Percentiles rank a stretch among this genome's conserved stretches.
Conservation (phyloP, 805 yeast genomes). For the Kuraishia ogatae region DNA sequence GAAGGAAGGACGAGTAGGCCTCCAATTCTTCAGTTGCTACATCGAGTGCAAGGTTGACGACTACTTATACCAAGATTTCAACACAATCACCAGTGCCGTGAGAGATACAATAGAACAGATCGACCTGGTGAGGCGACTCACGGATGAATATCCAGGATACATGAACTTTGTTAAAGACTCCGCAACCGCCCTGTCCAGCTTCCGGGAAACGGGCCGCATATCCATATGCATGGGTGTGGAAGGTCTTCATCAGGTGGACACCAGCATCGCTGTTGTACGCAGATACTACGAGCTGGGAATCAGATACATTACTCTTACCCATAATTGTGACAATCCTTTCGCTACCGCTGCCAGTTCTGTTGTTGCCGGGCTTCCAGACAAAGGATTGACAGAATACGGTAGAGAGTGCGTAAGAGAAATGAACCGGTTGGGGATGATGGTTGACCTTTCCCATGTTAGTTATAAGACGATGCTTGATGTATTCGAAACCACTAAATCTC, state of each 20-base stretch:
- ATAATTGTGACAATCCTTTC: conserved; percentile 49
- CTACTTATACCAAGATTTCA: conserved; percentile 33
- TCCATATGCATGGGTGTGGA: conserved; percentile 46
- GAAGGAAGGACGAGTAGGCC: conserved; percentile 36
- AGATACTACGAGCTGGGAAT: conserved; percentile 42
- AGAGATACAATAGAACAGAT: conserved; percentile 48
- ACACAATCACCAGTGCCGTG: conserved; percentile 32
- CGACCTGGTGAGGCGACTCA: conserved; percentile 38
- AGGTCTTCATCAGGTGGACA: conserved; percentile 45
- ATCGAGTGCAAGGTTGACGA: conserved; percentile 33
- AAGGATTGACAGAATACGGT: conserved; percentile 35
- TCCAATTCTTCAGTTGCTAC: conserved; percentile 43
- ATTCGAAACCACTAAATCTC: conserved; percentile 29
- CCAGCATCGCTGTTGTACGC: conserved; percentile 39
- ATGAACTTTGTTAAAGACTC: conserved; percentile 32
- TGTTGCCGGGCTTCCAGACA: conserved; percentile 34
- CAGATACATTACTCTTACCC: conserved; percentile 45
- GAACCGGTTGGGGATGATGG: conserved; percentile 46
- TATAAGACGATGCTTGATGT: conserved; percentile 38
- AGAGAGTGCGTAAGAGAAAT: conserved; percentile 32
- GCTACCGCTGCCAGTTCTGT: conserved; percentile 46
- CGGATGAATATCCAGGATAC: conserved; percentile 28
- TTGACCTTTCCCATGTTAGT: conserved; percentile 41
- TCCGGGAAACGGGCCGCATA: conserved; percentile 20
- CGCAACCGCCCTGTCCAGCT: conserved; percentile 27